Evolutionary conservation across 2,329 filamentous ascomycete species (phyloP), one percentile per base, ranked within the genome.

Genomic region (Capronia epimyces): DNA sequence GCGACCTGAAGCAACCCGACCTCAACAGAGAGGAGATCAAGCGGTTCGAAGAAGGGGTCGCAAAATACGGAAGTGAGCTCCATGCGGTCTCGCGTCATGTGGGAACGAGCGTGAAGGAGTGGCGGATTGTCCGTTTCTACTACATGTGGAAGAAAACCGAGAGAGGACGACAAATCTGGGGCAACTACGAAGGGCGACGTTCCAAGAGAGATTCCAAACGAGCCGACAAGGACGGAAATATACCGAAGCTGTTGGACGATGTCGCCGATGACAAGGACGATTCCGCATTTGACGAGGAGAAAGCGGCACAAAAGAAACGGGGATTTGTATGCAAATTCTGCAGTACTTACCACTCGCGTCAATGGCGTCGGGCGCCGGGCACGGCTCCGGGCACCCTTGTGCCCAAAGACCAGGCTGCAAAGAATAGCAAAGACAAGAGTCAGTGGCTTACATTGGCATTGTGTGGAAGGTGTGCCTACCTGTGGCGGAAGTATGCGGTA

Each of bases 121-220:
- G 84, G 44, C 81, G 88, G 52, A 85, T 96, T 55, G 89, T 95
- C 21, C 86, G 93, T 2, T 94, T 87, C 65, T 98, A 97, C 69
- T 98, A 98, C 67, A 87, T 87, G 59, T 98, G 93, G 93, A 98
- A 98, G 72, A 97, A 97, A 70, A 89, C 89, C 0, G 79, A 85
- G 1, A 83, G 84, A 52, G 93, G 93, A 34, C 84, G 81, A 64
- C 83, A 93, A 61, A 83, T 98, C 18, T 96, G 93, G 90, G 89
- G 89, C 53, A 87, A 83, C 58, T 95, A 86, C 62, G 82, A 87
- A 44, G 89, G 87, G 9, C 82, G 91, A 40, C 95, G 94, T 65
- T 87, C 88, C 50, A 94, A 91, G 68, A 95, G 93, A 69, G 88
- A 94, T 64, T 82, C 83, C 36, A 87, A 84, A 64, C 64, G 65